Evolutionary conservation across 192 early-diverging fungal genomes (phyloP), one percentile per base, ranked within the genome.

Genomic region (Spizellomyces sp.): DNA sequence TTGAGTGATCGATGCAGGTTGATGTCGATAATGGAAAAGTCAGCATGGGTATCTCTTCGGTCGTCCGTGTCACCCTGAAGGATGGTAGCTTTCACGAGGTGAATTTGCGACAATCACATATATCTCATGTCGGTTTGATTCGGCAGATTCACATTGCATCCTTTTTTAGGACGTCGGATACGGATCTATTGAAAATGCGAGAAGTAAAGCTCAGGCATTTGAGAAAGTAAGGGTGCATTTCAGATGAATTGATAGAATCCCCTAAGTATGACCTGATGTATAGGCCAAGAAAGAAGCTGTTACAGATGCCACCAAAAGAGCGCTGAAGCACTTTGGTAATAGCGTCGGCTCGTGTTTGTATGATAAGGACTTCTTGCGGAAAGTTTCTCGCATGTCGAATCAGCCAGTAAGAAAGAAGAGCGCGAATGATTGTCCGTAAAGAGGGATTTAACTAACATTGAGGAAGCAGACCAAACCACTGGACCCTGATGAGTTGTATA

Each of bases 241-340:
- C 48, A 9, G 50, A 54, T 19, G 50, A 54, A 54, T 54, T 2
- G 0, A 54, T 54, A 4, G 17, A 4, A 36, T 3, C 1, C 14
- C 50, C 17, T 54, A 54, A 54, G 50, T 19, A 19, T 17, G 44
- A 58, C 55, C 41, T 21, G 43, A 36, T 14, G 21, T 2, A 15
- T 68, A 91, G 89, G 89, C 91, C 19, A 91, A 90, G 64, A 99
- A 99, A 67, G 93, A 95, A 79, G 91, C 97, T 1, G 81, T 84
- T 0, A 98, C 95, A 0, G 97, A 99, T 78, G 95, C 80, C 0
- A 66, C 93, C 10, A 99, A 96, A 78, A 84, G 95, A n/a, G 88
- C 94, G 6, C 76, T 98, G 71, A 86, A 90, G 4, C 77, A 81
- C 54, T 96, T 96, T 77, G 97, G 97, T 58, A 94, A 95, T 64